These are phyloP conservation scores for Penicillium nucicola DNA, from an alignment of 495 filamentous ascomycete species.

Conservation along the genomic window DNA sequence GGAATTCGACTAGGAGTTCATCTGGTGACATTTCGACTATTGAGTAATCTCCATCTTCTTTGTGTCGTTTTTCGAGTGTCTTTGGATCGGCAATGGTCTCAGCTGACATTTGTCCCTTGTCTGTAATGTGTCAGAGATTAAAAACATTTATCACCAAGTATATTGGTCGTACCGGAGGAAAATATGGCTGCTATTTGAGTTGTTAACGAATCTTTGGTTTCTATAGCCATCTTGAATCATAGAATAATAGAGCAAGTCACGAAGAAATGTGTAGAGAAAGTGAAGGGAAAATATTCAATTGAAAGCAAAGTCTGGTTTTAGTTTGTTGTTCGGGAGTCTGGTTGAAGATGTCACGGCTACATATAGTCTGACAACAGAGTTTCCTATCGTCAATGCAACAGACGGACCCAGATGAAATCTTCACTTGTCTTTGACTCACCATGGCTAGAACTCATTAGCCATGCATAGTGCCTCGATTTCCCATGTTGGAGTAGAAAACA, in stretches of 20 bases:
- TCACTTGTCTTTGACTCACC: constrained; percentile 16
- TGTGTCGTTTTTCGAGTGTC: background rate
- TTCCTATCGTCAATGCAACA: background rate
- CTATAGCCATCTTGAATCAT: constrained; percentile 5
- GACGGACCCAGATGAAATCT: constrained; percentile 10
- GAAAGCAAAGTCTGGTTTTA: constrained; percentile 1
- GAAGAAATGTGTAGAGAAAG: no score
- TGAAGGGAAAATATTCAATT: background rate
- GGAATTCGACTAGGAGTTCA: constrained; percentile 30
- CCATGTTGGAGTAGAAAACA: constrained; percentile 10
- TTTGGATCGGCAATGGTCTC: constrained; percentile 6
- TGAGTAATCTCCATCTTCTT: constrained; percentile 14
- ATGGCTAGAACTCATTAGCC: constrained; percentile 8
- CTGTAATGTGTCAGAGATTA: constrained; percentile 12
- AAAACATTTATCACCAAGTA: background rate
- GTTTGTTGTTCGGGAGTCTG: background rate
- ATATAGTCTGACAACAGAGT: constrained; percentile 8
- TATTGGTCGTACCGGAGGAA: constrained; percentile 12
- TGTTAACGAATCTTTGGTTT: constrained; percentile 2
- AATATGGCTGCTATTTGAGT: constrained; percentile 6
- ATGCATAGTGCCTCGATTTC: constrained; percentile 18
- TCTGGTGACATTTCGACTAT: constrained; percentile 20
- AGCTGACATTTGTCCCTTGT: constrained; percentile 2
- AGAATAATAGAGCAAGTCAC: background rate
- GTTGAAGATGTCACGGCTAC: constrained; percentile 1